phyloP scores from a whole-genome alignment of 805 yeast species.

The Pichia eremophila region DNA sequence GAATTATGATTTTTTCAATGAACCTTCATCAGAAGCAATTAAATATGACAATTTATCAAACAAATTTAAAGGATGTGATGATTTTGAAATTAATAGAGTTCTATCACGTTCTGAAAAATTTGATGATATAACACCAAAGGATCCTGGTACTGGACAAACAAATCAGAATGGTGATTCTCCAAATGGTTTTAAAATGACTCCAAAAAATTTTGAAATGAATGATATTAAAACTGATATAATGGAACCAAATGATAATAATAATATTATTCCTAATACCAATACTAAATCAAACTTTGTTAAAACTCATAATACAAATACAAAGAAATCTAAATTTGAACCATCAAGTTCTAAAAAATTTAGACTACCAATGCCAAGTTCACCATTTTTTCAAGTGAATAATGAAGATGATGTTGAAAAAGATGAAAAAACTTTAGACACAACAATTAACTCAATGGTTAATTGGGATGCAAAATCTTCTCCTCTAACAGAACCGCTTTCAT shows the following conservation, averaged over 20 bases:
- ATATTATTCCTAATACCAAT: neutral
- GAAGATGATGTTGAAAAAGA: constrained; percentile 8
- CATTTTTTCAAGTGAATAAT: constrained; percentile 18
- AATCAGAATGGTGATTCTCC: constrained; percentile 12
- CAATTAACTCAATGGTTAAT: constrained; percentile 8
- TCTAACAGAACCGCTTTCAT: constrained; percentile 16
- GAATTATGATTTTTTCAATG: constrained; percentile 21
- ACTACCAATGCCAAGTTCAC: constrained; percentile 26
- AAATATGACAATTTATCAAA: constrained; percentile 14
- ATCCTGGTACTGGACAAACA: constrained; percentile 23
- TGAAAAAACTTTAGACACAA: constrained; percentile 15
- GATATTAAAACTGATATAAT: neutral
- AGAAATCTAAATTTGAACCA: neutral
- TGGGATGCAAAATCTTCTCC: constrained; percentile 23
- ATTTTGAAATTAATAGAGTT: constrained; percentile 21
- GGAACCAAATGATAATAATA: neutral
- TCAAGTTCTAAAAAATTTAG: neutral
- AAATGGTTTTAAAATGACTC: neutral
- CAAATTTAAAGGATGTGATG: constrained; percentile 14
- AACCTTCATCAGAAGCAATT: neutral
- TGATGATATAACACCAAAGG: constrained; percentile 24
- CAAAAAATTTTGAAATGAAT: neutral
- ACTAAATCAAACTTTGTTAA: neutral
- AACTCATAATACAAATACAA: neutral
- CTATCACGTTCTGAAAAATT: constrained; percentile 9